Evolutionary conservation across 768 basidiomycete species (phyloP), one percentile per base, ranked within the genome.

Genomic region (Porphyrellus cyaneotinctus): DNA sequence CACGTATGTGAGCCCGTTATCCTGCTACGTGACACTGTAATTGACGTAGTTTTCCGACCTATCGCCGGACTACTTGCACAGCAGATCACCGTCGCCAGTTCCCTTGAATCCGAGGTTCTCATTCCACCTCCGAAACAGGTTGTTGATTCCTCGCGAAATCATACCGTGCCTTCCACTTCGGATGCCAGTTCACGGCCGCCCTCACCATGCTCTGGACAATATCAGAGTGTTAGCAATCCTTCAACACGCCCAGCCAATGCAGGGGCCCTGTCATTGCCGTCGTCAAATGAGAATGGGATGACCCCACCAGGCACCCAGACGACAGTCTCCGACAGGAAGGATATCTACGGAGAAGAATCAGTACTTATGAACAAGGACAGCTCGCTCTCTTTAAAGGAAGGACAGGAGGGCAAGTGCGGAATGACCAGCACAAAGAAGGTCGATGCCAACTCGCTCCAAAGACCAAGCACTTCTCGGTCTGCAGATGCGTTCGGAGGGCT

Each of bases 401-500:
- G 47, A 10, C 56, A 43, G 18, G 58, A 64, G 42, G 65, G 63
- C 50, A 63, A 66, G 43, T 69, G 75, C 53, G 74, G 76, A 60
- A 63, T 81, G 10, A 38, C 35, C 31, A 49, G 42, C 17, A 47
- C 31, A 14, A 44, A 50, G 20, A 48, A n/a, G 12, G 48, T 35
- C 22, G 20, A 43, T 41, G 14, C 28, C 42, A 46, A 63, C 39
- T 68, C 60, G 24, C 64, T 68, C 41, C 72, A 78, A 52, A 77
- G 78, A 63, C 65, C 83, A 24, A 74, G 77, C 15, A 85, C 85
- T n/a, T 84, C 85, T 2, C 71, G 74, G 14, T 85, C 87, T 38
- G 69, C 70, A 35, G 65, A 63, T 47, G 58, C 77, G 35, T 72
- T 80, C 30, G 64, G 65, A n/a, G 71, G 70, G 50, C 58, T 78